phyloP scores from a whole-genome alignment of 257 asterid genomes.

The Linderniella brevidens region DNA sequence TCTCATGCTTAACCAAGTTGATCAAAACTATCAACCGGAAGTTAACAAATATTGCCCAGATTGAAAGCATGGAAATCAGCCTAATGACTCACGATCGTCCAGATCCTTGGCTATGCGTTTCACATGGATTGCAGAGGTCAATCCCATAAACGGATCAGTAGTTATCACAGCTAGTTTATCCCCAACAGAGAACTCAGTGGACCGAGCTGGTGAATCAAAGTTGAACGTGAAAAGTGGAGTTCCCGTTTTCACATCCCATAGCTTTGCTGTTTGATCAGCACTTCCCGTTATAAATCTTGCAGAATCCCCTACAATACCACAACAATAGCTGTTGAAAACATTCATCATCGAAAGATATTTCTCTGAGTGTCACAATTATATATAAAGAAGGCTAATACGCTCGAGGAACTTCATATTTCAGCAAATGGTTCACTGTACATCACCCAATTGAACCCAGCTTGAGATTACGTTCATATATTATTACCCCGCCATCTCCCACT shows the following conservation, averaged over 20 bases:
- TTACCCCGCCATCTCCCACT: neutral
- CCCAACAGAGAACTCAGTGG: slow-evolving; percentile 60
- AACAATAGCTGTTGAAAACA: neutral
- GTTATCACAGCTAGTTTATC: slow-evolving; percentile 71
- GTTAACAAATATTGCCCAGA: slow-evolving; percentile 61
- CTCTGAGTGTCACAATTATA: no score
- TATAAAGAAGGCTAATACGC: neutral
- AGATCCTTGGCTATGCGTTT: slow-evolving; percentile 46
- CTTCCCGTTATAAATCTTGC: slow-evolving; percentile 71
- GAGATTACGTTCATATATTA: no score
- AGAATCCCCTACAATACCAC: slow-evolving; percentile 55
- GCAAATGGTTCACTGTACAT: no score
- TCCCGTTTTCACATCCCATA: slow-evolving; percentile 70
- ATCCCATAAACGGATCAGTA: slow-evolving; percentile 79
- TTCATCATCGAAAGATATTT: no score
- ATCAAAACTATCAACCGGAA: slow-evolving; percentile 15
- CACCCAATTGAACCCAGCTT: no score
- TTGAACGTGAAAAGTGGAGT: slow-evolving; percentile 43
- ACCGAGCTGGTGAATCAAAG: slow-evolving; percentile 62
- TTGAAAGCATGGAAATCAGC: slow-evolving; percentile 25
- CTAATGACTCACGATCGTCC: slow-evolving; percentile 44
- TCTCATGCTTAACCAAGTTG: no score
- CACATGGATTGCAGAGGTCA: slow-evolving; percentile 68
- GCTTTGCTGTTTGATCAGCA: slow-evolving; percentile 80
- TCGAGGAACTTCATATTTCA: no score